These are phyloP conservation scores for Talaromyces marneffei DNA, from an alignment of 2,329 filamentous ascomycete species.

Conservation along the genomic window DNA sequence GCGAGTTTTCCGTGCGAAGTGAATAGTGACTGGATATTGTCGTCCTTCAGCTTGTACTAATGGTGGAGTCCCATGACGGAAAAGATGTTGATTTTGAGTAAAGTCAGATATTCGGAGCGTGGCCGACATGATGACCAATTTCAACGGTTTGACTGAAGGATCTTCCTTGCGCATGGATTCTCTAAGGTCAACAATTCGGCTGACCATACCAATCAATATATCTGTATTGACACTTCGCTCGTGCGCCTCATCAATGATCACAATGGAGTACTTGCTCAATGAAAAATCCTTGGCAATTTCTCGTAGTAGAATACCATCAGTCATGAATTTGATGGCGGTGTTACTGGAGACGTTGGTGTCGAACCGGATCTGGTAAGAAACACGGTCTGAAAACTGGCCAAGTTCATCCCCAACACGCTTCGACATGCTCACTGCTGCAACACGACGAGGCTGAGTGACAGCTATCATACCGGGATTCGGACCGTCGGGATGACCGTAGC, in stretches of 20 bases:
- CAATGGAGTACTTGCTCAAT: slow-evolving; percentile 81
- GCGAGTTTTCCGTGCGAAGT: slow-evolving; percentile 78
- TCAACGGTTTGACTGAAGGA: slow-evolving; percentile 67
- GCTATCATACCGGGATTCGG: slow-evolving; percentile 88
- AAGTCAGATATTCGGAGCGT: slow-evolving; percentile 88
- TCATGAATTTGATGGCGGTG: slow-evolving; percentile 98
- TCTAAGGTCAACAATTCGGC: slow-evolving; percentile 79
- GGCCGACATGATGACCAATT: slow-evolving; percentile 96
- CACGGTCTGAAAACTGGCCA: slow-evolving; percentile 66
- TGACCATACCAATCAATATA: slow-evolving; percentile 95
- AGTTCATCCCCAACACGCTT: slow-evolving; percentile 84
- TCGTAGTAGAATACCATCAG: slow-evolving; percentile 87
- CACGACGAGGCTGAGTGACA: slow-evolving; percentile 87
- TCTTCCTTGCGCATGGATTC: slow-evolving; percentile 69
- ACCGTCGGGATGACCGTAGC: slow-evolving; percentile 72
- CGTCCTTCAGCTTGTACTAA: slow-evolving; percentile 85
- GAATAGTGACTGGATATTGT: slow-evolving; percentile 81
- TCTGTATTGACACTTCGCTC: slow-evolving; percentile 97
- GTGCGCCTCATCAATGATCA: slow-evolving; percentile 95
- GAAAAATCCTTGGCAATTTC: slow-evolving; percentile 88
- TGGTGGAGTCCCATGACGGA: slow-evolving; percentile 66
- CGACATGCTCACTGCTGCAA: slow-evolving; percentile 94
- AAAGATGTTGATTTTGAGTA: slow-evolving; percentile 74
- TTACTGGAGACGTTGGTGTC: slow-evolving; percentile 74
- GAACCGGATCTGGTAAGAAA: slow-evolving; percentile 93